phyloP scores from a whole-genome alignment of 2,329 filamentous ascomycete genomes.

The Exophiala bonariae region DNA sequence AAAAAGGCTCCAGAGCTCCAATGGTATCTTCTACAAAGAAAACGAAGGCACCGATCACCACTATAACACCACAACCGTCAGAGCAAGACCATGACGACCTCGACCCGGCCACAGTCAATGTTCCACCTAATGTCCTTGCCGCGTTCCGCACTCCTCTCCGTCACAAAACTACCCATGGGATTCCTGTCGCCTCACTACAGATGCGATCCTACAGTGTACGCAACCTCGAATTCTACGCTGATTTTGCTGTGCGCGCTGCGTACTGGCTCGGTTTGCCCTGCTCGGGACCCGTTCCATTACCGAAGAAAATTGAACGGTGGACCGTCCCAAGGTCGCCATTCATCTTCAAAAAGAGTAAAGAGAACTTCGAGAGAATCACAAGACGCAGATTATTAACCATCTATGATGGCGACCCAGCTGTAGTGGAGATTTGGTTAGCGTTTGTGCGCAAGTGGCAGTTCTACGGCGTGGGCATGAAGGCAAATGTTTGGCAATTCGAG shows the following conservation, averaged over 20 bases:
- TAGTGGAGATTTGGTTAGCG: constrained; percentile 86
- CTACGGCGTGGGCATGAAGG: constrained; percentile 98
- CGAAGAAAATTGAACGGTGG: constrained; percentile 87
- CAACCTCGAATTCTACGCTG: constrained; percentile 89
- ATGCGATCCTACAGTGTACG: constrained; percentile 86
- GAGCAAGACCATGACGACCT: background rate
- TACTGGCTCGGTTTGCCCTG: constrained; percentile 90
- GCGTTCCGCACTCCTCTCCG: constrained; percentile 83
- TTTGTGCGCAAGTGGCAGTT: constrained; percentile 91
- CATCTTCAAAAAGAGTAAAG: constrained; percentile 95
- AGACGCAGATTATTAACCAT: constrained; percentile 85
- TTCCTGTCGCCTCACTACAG: constrained; percentile 88
- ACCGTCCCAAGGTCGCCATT: constrained; percentile 87
- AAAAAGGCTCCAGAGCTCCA: background rate
- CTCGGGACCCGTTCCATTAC: constrained; percentile 80
- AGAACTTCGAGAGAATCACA: constrained; percentile 95
- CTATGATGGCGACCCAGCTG: constrained; percentile 84
- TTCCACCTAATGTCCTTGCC: constrained; percentile 45
- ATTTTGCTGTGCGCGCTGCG: constrained; percentile 90
- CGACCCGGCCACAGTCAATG: constrained; percentile 1
- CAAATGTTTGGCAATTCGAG: constrained; percentile 90
- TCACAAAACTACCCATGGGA: constrained; percentile 67
- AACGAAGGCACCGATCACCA: background rate
- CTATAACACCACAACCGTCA: background rate
- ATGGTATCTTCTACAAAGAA: background rate